phyloP scores from a whole-genome alignment of 768 basidiomycete genomes.

The Tremella mesenterica region DNA sequence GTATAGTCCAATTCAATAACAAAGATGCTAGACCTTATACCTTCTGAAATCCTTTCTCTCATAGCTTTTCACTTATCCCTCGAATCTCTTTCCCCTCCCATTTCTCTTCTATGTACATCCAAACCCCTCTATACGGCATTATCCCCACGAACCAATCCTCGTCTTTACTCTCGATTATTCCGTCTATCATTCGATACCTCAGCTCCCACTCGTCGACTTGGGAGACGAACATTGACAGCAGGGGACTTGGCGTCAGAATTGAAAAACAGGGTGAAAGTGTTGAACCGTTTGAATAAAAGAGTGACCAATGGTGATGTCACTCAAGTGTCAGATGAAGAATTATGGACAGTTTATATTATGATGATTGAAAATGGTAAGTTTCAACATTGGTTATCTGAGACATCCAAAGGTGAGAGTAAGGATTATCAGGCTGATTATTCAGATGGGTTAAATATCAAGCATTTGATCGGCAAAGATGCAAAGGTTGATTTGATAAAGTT shows the following conservation, averaged over 20 bases:
- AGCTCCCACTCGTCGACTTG: constrained; percentile 41
- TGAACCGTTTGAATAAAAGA: constrained; percentile 21
- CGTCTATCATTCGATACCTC: constrained; percentile 26
- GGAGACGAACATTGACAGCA: constrained; percentile 3
- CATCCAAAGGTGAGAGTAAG: background rate
- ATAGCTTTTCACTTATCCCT: constrained; percentile 59
- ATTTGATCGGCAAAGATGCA: constrained; percentile 28
- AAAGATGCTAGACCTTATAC: constrained; percentile 51
- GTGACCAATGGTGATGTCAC: constrained; percentile 12
- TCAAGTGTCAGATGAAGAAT: constrained; percentile 23
- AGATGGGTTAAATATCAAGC: constrained; percentile 41
- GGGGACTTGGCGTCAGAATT: constrained; percentile 29
- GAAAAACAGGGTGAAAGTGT: constrained; percentile 15
- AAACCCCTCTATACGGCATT: constrained; percentile 19
- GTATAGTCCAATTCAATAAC: background rate
- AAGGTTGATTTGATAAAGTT: constrained; percentile 27
- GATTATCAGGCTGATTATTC: background rate
- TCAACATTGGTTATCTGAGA: background rate
- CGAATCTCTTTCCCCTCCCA: constrained; percentile 26
- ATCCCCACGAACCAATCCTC: constrained; percentile 23
- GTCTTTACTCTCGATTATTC: constrained; percentile 34
- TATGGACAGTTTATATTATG: constrained; percentile 42
- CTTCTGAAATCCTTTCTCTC: constrained; percentile 69
- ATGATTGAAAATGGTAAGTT: constrained; percentile 43
- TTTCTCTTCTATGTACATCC: constrained; percentile 30